Evolutionary conservation across 495 filamentous ascomycete genomes (phyloP).

Genomic region (Peziza echinospora): DNA sequence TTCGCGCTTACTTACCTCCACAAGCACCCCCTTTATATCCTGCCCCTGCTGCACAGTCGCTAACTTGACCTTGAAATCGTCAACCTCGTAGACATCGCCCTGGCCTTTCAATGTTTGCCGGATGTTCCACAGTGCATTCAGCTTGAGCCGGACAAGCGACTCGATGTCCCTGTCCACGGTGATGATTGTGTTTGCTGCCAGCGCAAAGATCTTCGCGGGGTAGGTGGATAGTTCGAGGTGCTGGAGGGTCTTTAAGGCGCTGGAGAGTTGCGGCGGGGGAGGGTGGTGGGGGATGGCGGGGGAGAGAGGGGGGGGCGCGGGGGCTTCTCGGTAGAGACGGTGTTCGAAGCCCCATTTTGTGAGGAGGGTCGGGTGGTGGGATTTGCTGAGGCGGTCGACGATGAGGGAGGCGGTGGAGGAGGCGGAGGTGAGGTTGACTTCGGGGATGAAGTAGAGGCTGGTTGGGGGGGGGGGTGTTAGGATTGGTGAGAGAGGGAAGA

Average conservation of each 20-base stretch:
- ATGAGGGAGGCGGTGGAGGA: constrained; percentile 11
- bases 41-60: constrained; percentile 15
- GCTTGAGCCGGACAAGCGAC: constrained; percentile 10
- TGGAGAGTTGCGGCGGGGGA: constrained; percentile 21
- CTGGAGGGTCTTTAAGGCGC: constrained; percentile 25
- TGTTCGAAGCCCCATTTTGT: not conserved
- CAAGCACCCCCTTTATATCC: constrained; percentile 17
- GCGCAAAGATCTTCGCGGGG: not conserved
- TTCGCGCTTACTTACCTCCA: constrained; percentile 12
- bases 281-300: constrained; percentile 16
- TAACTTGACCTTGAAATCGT: constrained; percentile 14
- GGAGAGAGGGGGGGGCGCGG: not conserved
- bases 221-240: constrained; percentile 2
- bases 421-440: not conserved
- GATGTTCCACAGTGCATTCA: constrained; percentile 10
- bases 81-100: constrained; percentile 12
- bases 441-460: constrained; percentile 32
- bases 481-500: not conserved
- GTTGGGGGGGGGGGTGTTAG: constrained; percentile 39
- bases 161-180: constrained; percentile 15
- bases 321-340: not conserved
- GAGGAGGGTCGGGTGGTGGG: not conserved
- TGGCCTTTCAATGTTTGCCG: constrained; percentile 10
- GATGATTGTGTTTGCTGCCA: constrained; percentile 7
- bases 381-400: not conserved